Percentiles rank a stretch among this genome's conserved stretches.
These are phyloP conservation scores for Grigorovia jiainica DNA, from an alignment of 805 yeast genomes.

Conservation along the genomic window DNA sequence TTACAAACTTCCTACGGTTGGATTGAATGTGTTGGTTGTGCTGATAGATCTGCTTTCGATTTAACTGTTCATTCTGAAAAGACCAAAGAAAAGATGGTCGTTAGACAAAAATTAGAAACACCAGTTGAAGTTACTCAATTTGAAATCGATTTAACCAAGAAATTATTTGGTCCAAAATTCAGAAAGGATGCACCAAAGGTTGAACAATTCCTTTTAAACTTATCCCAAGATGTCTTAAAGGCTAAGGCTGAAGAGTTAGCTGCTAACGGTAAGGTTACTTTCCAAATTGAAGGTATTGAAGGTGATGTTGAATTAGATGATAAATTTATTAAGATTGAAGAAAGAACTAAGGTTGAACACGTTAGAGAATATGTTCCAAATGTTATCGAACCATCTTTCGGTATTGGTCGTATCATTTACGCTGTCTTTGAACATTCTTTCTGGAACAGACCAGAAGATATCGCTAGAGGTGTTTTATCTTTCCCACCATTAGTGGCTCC, in stretches of 20 bases:
- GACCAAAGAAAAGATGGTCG: conserved; percentile 91
- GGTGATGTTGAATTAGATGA: conserved; percentile 62
- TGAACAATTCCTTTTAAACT: conserved; percentile 63
- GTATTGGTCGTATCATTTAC: conserved; percentile 95
- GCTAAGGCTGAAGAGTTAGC: conserved; percentile 60
- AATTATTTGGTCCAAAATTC: conserved; percentile 95
- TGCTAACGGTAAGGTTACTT: conserved; percentile 51
- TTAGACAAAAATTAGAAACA: conserved; percentile 78
- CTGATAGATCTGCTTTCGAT: conserved; percentile 98
- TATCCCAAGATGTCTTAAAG: conserved; percentile 81
- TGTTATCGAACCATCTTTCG: conserved; percentile 98
- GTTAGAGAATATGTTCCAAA: conserved; percentile 93
- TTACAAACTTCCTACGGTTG: conserved; percentile 93
- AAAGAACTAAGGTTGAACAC: conserved; percentile 76
- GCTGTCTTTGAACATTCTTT: conserved; percentile 86
- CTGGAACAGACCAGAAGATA: conserved; percentile 90
- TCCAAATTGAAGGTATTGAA: conserved; percentile 56
- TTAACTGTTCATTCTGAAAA: conserved; percentile 89
- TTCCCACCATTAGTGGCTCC: conserved; percentile 96
- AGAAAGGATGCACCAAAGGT: conserved; percentile 94
- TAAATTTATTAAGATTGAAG: conserved; percentile 63
- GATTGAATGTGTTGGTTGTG: conserved; percentile 99
- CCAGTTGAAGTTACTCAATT: conserved; percentile 75
- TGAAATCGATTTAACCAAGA: conserved; percentile 84
- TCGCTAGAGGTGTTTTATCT: conserved; percentile 81